Percentiles rank a stretch among this genome's conserved stretches.
phyloP scores from a whole-genome alignment of 208 protist genomes.

The Tritrichomonas foetus region DNA sequence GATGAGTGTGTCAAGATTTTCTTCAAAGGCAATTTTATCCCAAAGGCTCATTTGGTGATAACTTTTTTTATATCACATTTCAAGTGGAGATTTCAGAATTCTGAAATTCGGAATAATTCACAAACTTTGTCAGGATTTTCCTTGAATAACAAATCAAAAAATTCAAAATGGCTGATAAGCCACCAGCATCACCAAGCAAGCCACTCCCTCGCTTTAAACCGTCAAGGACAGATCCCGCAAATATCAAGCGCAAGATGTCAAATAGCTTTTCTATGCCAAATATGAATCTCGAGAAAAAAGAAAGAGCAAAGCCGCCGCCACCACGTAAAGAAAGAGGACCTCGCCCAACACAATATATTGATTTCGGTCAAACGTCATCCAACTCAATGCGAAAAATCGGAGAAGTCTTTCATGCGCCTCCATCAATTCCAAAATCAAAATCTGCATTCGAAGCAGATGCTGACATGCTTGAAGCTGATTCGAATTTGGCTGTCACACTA shows the following conservation, averaged over 20 bases:
- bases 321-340: not conserved
- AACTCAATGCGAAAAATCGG: not conserved
- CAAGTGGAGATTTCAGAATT: not conserved
- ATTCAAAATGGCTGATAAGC: slow-evolving; percentile 18
- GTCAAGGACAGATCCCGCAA: not conserved
- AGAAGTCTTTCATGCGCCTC: not conserved
- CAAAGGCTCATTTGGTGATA: not conserved
- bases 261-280: not conserved
- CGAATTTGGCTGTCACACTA: not conserved
- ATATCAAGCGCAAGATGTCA: not conserved
- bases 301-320: not conserved
- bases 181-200: not conserved
- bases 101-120: not conserved
- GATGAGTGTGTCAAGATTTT: not conserved
- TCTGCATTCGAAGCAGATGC: too few relatives aligned
- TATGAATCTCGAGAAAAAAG: not conserved
- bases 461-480: not conserved
- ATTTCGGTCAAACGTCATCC: not conserved
- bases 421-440: not conserved
- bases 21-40: not conserved
- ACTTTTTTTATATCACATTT: not conserved
- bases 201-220: not conserved
- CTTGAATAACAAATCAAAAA: not conserved
- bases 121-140: not conserved
- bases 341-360: not conserved